Evolutionary conservation across 2,329 filamentous ascomycete species (phyloP), one percentile per base, ranked within the genome.

Genomic region (Sclerotinia borealis): DNA sequence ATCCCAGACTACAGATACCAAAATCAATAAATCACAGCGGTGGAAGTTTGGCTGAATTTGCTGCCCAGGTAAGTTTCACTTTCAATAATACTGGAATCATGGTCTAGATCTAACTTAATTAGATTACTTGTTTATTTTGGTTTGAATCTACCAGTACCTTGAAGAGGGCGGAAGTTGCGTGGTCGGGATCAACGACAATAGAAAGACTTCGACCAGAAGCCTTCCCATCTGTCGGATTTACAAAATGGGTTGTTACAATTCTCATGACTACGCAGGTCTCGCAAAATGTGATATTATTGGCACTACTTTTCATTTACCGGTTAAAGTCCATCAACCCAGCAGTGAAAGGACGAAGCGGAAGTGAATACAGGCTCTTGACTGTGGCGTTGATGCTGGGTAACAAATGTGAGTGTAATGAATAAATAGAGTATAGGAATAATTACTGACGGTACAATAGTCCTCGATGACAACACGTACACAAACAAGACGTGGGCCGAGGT

Each of bases 401-500:
- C 77, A 99, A 99, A 79, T 99, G 88, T 91, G 76, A 73, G 85
- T 79, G 47, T 15, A 19, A 22, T 7, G 19, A 15, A 29, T 47
- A 39, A 2, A 39, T 22, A 10, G 39, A 31, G n/a, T 59, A 15
- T 51, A 11, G 17, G 29, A 29, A 41, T 31, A 43, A 64, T 56
- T 56, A 45, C 67, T 72, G 70, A 77, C 68, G 65, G 47, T 64
- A 39, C 51, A 49, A 2, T 66, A 91, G 88, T 98, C 75, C 79
- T 99, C 71, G 95, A 99, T 74, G 95, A 99, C 76, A 99, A 98
- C 76, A 98, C 95, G 0, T 99, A 99, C 77, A 98, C 95, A 43
- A 99, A 99, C 80, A 97, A 98, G 80, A 99, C 95, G 0, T 99
- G 95, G 95, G 95, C 93, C 2, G 95, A 99, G 72, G 95, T 99